Conservation (phyloP, 345 rosid species). For the Pugionium dolabratum region DNA sequence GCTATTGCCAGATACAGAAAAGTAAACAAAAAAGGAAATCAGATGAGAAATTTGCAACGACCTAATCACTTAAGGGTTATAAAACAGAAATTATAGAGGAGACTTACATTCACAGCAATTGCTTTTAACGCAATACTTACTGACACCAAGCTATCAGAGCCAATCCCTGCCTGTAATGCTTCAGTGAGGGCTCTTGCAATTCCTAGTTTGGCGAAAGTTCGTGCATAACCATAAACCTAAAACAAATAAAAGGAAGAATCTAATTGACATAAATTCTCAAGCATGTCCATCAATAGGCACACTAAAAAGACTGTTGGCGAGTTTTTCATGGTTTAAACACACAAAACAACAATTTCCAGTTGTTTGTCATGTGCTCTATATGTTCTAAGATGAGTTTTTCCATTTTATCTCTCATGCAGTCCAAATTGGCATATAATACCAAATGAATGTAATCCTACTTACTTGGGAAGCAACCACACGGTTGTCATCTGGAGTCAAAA, state of each 20-base stretch:
- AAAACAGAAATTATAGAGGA: constrained; percentile 8
- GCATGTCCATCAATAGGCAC: constrained; percentile 7
- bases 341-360: background rate
- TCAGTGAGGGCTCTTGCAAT: constrained; percentile 68
- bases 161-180: constrained; percentile 67
- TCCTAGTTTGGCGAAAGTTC: constrained; percentile 81
- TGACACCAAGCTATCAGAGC: constrained; percentile 73
- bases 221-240: constrained; percentile 92
- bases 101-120: constrained; percentile 83
- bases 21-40: background rate
- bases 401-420: background rate
- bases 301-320: background rate
- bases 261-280: constrained; percentile 6
- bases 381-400: too few species aligned
- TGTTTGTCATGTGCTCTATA: background rate
- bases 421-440: background rate
- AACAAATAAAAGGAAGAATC: constrained; percentile 32
- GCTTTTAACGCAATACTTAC: constrained; percentile 77
- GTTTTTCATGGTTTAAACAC: background rate
- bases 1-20: constrained; percentile 3
- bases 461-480: constrained; percentile 97
- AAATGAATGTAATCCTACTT: constrained; percentile 38
- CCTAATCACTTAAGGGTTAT: constrained; percentile 7
- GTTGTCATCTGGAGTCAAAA: constrained; percentile 84
- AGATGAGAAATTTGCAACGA: background rate